Evolutionary conservation across 2,329 filamentous ascomycete genomes (phyloP), one percentile per base, ranked within the genome.

Genomic region (Fusarium tjaetaba): DNA sequence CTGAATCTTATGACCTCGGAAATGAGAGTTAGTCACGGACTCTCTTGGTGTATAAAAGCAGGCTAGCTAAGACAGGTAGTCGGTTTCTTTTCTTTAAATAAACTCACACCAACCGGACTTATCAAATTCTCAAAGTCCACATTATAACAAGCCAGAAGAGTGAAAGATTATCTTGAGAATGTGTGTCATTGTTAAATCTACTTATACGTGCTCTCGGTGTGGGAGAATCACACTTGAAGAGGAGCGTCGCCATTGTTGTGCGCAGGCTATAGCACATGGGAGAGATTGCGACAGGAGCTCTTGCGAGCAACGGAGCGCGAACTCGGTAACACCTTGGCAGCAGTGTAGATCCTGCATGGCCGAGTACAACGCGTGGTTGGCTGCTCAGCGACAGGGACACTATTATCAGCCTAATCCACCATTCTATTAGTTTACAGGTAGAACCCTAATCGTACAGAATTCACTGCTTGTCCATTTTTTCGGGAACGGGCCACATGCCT

Each of bases 401-500:
- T 41, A 28, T 9, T 41, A 55, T 55, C 34, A 55, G 34, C 51
- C 51, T 14, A 41, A n/a, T 10, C 51, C 51, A 1, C 51, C 51
- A n/a, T 55, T 55, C 15, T 3, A 28, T 2, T 55, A 39, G 15
- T 30, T 30, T 55, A 16, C 18, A 28, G 51, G 5, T n/a, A 39
- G 24, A n/a, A 39, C 18, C 4, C 24, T 2, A 11, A 11, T 30
- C 14, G 26, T 1, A n/a, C 15, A 20, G 2, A 10, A 55, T n/a
- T 30, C 15, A 18, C 20, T n/a, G 6, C 15, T 10, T 5, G 5
- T 16, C 15, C 5, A 28, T 16, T 15, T 38, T 1, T 8, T 15
- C 3, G 5, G 18, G n/a, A 13, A 39, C 2, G 4, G 0, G 7
- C 0, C 6, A 11, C 2, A 7, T 14, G 7, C 2, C 5, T 4